A percentile compares a stretch with the other conserved stretches of the same genome.
Evolutionary conservation across 1,284 basidiomycete genomes (phyloP).

Genomic region (Ceratorhiza oryzae-sativae): DNA sequence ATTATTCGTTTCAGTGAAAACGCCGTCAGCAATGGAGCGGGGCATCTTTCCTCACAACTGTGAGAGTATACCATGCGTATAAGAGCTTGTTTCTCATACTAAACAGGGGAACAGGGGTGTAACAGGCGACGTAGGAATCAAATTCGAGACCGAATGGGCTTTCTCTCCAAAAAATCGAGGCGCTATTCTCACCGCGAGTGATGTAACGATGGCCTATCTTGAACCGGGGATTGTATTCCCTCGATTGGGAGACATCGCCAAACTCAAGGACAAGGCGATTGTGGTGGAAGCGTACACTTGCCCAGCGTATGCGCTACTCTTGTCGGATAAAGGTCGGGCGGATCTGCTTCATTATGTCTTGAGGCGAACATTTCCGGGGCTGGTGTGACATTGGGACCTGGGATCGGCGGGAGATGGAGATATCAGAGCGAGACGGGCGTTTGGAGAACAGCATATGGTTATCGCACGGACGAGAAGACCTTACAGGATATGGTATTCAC

Average conservation of each 20-base stretch:
- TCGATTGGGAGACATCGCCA: not conserved
- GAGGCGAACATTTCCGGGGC: conserved; percentile 3
- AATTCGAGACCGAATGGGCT: not conserved
- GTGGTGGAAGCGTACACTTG: conserved; percentile 10
- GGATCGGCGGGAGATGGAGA: conserved; percentile 6
- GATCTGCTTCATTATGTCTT: conserved; percentile 4
- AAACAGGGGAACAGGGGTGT: conserved; percentile 18
- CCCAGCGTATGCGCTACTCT: conserved; percentile 23
- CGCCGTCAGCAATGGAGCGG: not conserved
- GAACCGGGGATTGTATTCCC: conserved; percentile 8
- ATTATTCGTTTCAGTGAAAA: not conserved
- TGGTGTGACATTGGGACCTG: not conserved
- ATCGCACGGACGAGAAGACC: not conserved
- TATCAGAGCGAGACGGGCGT: not conserved
- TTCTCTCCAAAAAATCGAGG: conserved; percentile 10
- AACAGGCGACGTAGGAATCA: conserved; percentile 27
- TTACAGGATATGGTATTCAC: not conserved
- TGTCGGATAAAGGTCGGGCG: conserved; percentile 24
- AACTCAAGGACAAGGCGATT: conserved; percentile 24
- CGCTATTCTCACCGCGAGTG: conserved; percentile 4
- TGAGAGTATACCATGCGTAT: not conserved
- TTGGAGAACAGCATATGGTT: conserved; percentile 31
- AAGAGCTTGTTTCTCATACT: not conserved
- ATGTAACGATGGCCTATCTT: conserved; percentile 12
- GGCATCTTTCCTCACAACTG: not conserved